phyloP scores from a whole-genome alignment of 108 stramenopile species.

The Pseudonitzschia multistriata region DNA sequence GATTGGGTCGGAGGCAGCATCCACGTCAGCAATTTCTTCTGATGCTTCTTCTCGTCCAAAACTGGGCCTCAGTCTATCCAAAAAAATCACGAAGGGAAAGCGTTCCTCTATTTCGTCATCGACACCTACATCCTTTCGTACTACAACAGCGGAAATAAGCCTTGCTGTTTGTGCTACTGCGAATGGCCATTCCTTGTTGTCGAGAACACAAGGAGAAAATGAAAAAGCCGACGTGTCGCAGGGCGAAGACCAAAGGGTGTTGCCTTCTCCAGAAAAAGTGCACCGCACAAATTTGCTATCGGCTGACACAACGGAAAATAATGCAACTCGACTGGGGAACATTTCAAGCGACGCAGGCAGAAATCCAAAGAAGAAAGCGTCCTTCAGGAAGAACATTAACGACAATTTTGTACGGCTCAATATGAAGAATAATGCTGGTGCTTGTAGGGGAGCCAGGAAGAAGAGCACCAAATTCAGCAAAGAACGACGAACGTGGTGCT shows the following conservation, averaged over 20 bases:
- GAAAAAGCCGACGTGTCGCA: not conserved
- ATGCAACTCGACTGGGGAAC: too few relatives aligned
- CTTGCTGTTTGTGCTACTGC: not conserved
- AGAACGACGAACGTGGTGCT: not conserved
- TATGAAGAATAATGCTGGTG: slow-evolving; percentile 67
- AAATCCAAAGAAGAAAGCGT: not conserved
- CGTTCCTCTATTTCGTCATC: not conserved
- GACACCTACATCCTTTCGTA: not conserved
- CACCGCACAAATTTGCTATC: not conserved
- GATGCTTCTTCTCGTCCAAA: slow-evolving; percentile 2
- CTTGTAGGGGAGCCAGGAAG: slow-evolving; percentile 77
- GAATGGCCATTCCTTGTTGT: not conserved
- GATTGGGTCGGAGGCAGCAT: not conserved
- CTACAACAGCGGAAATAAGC: not conserved
- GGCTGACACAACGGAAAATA: not conserved
- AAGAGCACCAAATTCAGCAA: slow-evolving; percentile 33
- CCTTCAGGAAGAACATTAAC: slow-evolving; percentile 27
- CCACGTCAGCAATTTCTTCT: not conserved
- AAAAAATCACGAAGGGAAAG: not conserved
- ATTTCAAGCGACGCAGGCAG: not conserved
- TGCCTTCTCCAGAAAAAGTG: not conserved
- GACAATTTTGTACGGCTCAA: slow-evolving; percentile 87
- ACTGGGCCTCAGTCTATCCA: not conserved
- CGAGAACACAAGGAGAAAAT: not conserved
- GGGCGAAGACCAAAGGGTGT: not conserved